phyloP scores from a whole-genome alignment of 2,329 filamentous ascomycete species.

The Colletotrichum camelliae region DNA sequence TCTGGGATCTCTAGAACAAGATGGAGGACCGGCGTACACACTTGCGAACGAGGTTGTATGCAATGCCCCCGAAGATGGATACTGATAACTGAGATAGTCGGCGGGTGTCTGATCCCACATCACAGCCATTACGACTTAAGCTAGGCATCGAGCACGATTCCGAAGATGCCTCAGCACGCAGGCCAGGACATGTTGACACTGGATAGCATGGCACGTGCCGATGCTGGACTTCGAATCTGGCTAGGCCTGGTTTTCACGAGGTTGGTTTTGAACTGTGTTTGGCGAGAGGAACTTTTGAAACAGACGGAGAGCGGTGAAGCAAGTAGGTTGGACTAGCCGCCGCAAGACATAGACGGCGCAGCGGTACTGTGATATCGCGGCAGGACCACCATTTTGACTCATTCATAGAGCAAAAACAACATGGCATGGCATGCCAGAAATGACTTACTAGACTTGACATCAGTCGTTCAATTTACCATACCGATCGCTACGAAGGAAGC shows the following conservation, averaged over 20 bases:
- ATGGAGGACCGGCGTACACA: neutral
- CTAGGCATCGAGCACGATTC: neutral
- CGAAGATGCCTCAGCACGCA: neutral
- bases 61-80: neutral
- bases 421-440: neutral
- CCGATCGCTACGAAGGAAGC: neutral
- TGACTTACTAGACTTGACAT: rapidly evolving
- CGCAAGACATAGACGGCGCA: neutral
- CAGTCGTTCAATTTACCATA: neutral
- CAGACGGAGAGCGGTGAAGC: neutral
- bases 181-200: neutral
- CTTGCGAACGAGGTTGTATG: neutral
- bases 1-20: neutral
- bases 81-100: neutral
- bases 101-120: neutral
- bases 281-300: neutral
- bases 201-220: neutral
- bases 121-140: neutral
- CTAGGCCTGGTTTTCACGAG: neutral
- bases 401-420: neutral
- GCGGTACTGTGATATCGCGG: neutral
- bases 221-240: neutral
- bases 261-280: neutral
- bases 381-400: neutral
- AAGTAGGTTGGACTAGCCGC: neutral